phyloP scores from a whole-genome alignment of 306 rosid species.

The Morella rubra region DNA sequence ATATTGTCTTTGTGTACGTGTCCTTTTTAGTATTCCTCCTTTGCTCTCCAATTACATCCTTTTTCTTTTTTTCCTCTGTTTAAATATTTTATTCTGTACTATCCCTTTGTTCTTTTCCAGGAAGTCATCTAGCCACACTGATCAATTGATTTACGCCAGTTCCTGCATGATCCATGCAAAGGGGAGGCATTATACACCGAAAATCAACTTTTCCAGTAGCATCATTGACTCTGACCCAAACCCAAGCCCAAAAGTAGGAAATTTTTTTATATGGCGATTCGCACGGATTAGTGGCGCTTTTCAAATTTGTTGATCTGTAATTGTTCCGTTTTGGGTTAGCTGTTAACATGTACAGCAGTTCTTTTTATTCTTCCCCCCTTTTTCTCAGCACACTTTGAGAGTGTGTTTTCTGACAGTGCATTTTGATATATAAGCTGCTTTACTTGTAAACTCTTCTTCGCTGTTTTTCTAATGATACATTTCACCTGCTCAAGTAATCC shows the following conservation, averaged over 20 bases:
- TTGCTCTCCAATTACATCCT: not conserved
- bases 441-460: not conserved
- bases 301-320: not conserved
- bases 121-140: not conserved
- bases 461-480: not conserved
- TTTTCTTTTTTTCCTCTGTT: not conserved
- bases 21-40: not conserved
- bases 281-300: no score
- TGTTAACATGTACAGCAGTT: conserved; percentile 44
- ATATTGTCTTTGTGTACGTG: conserved; percentile 14
- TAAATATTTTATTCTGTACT: not conserved
- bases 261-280: no score
- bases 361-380: conserved; percentile 1
- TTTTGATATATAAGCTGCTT: not conserved
- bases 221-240: not conserved
- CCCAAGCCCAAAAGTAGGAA: no score
- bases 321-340: conserved; percentile 9
- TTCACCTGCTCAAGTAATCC: no score
- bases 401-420: not conserved
- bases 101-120: not conserved
- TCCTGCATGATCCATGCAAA: not conserved
- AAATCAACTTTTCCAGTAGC: not conserved
- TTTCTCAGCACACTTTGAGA: not conserved
- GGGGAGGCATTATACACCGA: not conserved
- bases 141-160: not conserved